phyloP scores from a whole-genome alignment of 176 grass and related monocot species.

The Pharus latifolius region DNA sequence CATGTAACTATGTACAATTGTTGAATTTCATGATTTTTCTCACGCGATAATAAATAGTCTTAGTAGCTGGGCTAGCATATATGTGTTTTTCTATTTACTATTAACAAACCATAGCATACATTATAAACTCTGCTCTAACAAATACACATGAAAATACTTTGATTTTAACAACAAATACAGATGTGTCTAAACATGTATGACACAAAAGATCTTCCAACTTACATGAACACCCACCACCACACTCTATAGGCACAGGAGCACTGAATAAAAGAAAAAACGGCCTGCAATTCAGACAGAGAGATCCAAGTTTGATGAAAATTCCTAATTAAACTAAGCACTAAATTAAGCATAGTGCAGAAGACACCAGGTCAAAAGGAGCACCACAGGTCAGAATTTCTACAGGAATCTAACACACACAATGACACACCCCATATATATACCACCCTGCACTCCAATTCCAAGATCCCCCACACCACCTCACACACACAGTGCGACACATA shows the following conservation, averaged over 20 bases:
- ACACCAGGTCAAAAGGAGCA: slow-evolving; percentile 28
- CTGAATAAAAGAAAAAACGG: slow-evolving; percentile 16
- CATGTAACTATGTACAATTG: no score
- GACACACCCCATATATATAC: neutral
- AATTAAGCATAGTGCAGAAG: neutral
- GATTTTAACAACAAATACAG: no score
- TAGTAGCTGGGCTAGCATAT: no score
- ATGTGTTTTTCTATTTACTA: no score
- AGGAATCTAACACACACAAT: slow-evolving; percentile 23
- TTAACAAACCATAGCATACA: no score
- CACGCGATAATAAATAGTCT: no score
- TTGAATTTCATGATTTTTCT: no score
- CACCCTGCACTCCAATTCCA: neutral
- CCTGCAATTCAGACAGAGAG: slow-evolving; percentile 10
- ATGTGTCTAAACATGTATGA: no score
- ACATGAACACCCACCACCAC: neutral
- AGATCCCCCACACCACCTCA: neutral
- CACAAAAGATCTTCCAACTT: neutral
- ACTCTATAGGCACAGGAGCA: neutral
- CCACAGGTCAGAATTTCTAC: slow-evolving; percentile 13
- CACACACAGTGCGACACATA: neutral
- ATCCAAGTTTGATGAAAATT: neutral
- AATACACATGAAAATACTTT: no score
- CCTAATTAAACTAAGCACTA: neutral
- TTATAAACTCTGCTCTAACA: no score